Evolutionary conservation across 2,329 filamentous ascomycete species (phyloP), one percentile per base, ranked within the genome.

Genomic region (Fusarium sp.): DNA sequence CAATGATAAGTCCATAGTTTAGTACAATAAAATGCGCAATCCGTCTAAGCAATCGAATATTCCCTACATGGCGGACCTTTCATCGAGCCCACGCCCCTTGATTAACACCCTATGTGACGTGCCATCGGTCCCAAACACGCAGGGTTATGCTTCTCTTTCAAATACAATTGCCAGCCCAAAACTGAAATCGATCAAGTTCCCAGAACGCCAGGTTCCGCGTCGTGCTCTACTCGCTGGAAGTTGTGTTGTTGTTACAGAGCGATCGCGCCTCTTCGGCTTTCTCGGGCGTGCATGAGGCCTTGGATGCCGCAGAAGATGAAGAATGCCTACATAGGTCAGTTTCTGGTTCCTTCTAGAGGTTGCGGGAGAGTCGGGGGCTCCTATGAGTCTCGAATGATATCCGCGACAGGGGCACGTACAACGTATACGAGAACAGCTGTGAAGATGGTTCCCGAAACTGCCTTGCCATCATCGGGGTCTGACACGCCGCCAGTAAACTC

Each of bases 271-370:
- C 93, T 89, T 83, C 94, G 89, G 84, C 91, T 95, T 83, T 95
- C 93, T 83, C 95, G 92, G 79, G 94, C 85, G 84, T 98, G 95
- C 71, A 98, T 89, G 80, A 93, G 90, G 73, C 95, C 96, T 83
- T 98, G 96, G 76, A 95, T 90, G 67, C 93, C 94, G 84, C 96
- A 98, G 86, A 97, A 98, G 60, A 97, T 88, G 66, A 98, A 90
- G 88, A 98, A 98, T 20, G 89, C 91, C 95, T 97, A 9, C 20
- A 36, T 25, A 3, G 14, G 61, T 69, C n/a, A 77, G 73, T 59
- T 22, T 40, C 18, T 63, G 20, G 18, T 14, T 36, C 18, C 10
- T 22, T 13, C 27, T 14, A 29, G 18, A 3, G 1, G 29, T 27
- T 25, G 14, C 6, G 33, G 5, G 10, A 40, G 14, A 38, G 20